Evolutionary conservation across 805 yeast genomes (phyloP), one percentile per base, ranked within the genome.

Genomic region (Metschnikowia kunwiensis): DNA sequence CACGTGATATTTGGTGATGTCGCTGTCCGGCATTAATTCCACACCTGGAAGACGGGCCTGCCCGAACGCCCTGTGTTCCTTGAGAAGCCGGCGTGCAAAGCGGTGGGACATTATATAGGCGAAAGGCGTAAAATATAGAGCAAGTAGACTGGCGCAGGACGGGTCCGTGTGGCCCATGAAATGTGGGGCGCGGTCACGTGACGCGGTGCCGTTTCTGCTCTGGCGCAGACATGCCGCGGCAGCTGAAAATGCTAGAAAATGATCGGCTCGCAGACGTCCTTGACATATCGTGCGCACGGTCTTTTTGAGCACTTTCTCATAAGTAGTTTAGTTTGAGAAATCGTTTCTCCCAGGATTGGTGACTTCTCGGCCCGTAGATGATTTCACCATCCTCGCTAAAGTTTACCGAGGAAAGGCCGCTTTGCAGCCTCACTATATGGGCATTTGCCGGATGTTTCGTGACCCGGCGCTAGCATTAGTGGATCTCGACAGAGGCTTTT

Each of bases 21-120:
- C 40, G 27, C 45, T 32, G 19, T 34, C 42, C 8, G 46, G 34
- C 7, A 44, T 28, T 19, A 38, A 14, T n/a, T 19, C 23, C 16
- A 46, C 30, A n/a, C 49, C 49, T 5, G 41, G 43, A 7, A 40
- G 17, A 5, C 11, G 12, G 15, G 31, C 26, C 27, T 24, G 18
- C 18, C 24, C 23, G 11, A 46, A 31, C 13, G 45, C 36, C 19
- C 26, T 33, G 27, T 29, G 38, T 27, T 46, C 50, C 22, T 46
- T 46, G 26, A 44, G 43, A 17, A 46, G 44, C 5, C 50, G 27
- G 12, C 45, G 44, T 10, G 45, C 36, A 21, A 30, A 46, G 5
- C 47, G 50, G 22, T 46, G 49, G 15, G 44, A 34, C 50, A 46
- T 46, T 14, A 14, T 5, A n/a, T n/a, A n/a, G n/a, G n/a, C n/a